These are phyloP conservation scores for Fraxinus baroniana DNA, from an alignment of 305 asterid genomes.

Conservation along the genomic window DNA sequence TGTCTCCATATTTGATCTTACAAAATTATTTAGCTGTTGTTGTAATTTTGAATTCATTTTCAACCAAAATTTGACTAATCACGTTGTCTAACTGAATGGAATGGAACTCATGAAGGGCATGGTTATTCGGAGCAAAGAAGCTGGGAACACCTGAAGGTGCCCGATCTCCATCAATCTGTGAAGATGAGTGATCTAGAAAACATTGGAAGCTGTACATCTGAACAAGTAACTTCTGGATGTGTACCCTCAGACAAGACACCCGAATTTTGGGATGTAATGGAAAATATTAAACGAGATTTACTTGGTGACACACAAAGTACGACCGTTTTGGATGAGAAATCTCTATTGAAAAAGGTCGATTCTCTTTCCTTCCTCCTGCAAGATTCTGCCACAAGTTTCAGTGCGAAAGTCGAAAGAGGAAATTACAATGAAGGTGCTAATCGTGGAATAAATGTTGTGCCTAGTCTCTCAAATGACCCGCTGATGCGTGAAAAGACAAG, in stretches of 20 bases:
- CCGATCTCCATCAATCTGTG: slow-evolving; percentile 48
- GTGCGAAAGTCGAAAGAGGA: slow-evolving; percentile 31
- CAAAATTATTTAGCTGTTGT: background rate
- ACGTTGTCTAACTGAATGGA: slow-evolving; percentile 35
- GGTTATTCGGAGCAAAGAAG: slow-evolving; percentile 29
- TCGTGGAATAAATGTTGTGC: slow-evolving; percentile 26
- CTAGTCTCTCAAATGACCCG: slow-evolving; percentile 25
- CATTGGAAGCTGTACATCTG: slow-evolving; percentile 56
- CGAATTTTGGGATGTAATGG: slow-evolving; percentile 60
- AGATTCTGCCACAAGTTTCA: slow-evolving; percentile 43
- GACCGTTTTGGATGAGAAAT: slow-evolving; percentile 59
- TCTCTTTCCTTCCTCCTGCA: slow-evolving; percentile 71
- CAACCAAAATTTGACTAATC: slow-evolving; percentile 2
- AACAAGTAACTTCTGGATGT: slow-evolving; percentile 54
- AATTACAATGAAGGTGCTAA: slow-evolving; percentile 25
- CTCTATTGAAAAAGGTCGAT: slow-evolving; percentile 76
- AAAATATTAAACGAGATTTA: slow-evolving; percentile 53
- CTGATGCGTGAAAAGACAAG: slow-evolving; percentile 20
- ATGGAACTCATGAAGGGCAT: slow-evolving; percentile 20
- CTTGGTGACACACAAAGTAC: slow-evolving; percentile 56
- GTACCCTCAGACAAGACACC: slow-evolving; percentile 49
- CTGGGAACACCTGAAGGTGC: slow-evolving; percentile 36
- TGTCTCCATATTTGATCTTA: background rate
- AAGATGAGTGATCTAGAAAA: slow-evolving; percentile 63
- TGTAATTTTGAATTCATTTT: background rate